Evolutionary conservation across 176 grass and related monocot genomes (phyloP).

Genomic region (Oryza coarctata): DNA sequence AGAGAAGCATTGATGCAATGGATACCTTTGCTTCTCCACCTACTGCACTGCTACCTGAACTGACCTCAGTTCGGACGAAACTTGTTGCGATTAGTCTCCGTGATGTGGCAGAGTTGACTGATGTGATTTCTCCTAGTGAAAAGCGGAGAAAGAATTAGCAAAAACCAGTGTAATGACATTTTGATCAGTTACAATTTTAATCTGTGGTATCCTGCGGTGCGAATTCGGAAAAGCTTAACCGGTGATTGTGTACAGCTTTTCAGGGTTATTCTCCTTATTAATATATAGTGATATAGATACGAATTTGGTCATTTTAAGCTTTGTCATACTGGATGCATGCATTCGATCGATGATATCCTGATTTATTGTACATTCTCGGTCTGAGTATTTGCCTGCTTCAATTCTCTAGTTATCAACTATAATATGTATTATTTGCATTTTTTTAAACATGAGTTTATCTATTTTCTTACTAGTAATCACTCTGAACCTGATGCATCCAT

Average conservation of each 20-base stretch:
- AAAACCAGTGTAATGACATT: neutral
- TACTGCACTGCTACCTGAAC: neutral
- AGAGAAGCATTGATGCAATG: constrained; percentile 15
- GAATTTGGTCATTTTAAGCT: neutral
- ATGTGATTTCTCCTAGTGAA: constrained; percentile 36
- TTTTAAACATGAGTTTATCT: too few species aligned
- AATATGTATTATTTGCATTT: too few species aligned
- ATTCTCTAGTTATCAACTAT: neutral
- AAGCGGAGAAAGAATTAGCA: constrained; percentile 57
- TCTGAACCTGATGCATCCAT: too few species aligned
- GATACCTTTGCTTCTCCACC: constrained; percentile 17
- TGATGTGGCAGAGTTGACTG: constrained; percentile 36
- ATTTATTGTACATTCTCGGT: neutral
- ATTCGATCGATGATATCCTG: neutral
- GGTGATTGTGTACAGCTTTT: constrained; percentile 35
- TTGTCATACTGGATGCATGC: neutral
- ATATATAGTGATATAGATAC: constrained; percentile 22
- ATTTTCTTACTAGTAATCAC: too few species aligned
- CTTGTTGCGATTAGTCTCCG: constrained; percentile 31
- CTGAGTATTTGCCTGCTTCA: constrained; percentile 26
- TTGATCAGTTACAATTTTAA: constrained; percentile 5
- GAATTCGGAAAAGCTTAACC: neutral
- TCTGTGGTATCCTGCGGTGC: neutral
- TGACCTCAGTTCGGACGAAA: constrained; percentile 31
- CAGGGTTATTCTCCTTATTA: constrained; percentile 2